A percentile compares a stretch with the other conserved stretches of the same genome.
These are phyloP conservation scores for Russula virescens DNA, from an alignment of 768 basidiomycete genomes.

Conservation along the genomic window DNA sequence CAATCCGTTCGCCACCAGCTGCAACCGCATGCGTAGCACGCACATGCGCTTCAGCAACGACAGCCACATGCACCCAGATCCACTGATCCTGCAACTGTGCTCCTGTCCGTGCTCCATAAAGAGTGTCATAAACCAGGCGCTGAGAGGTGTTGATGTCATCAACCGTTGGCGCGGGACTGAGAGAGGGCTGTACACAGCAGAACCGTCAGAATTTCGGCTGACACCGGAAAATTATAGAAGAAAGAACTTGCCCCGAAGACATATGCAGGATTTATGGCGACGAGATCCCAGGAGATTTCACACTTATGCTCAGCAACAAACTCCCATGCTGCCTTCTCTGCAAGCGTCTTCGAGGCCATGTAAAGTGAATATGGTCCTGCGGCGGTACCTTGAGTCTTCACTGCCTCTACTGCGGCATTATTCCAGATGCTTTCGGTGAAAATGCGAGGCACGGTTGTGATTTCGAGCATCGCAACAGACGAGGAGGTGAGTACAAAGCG, in stretches of 20 bases:
- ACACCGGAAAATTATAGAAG: background rate
- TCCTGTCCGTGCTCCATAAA: background rate
- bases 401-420: slow-evolving; percentile 38
- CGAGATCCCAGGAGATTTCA: slow-evolving; percentile 45
- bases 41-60: slow-evolving; percentile 14
- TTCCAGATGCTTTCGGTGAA: slow-evolving; percentile 44
- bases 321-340: slow-evolving; percentile 55
- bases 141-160: slow-evolving; percentile 18
- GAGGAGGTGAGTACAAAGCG: slow-evolving; percentile 63
- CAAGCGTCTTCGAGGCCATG: slow-evolving; percentile 50
- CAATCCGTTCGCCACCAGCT: slow-evolving; percentile 16
- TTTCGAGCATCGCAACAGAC: slow-evolving; percentile 38
- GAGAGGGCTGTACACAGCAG: slow-evolving; percentile 28
- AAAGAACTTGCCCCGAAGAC: slow-evolving; percentile 10
- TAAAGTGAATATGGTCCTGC: slow-evolving; percentile 43
- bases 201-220: no score
- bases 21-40: background rate
- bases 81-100: background rate
- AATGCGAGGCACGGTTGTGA: slow-evolving; percentile 23
- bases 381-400: slow-evolving; percentile 45
- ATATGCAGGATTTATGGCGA: slow-evolving; percentile 49
- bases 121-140: slow-evolving; percentile 9
- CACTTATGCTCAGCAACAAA: slow-evolving; percentile 41
- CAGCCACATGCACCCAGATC: slow-evolving; percentile 7
- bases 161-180: slow-evolving; percentile 21